Percentiles rank a stretch among this genome's conserved stretches.
phyloP scores from a whole-genome alignment of 225 moss, liverwort and hornwort genomes.

The Anthoceros angustus region DNA sequence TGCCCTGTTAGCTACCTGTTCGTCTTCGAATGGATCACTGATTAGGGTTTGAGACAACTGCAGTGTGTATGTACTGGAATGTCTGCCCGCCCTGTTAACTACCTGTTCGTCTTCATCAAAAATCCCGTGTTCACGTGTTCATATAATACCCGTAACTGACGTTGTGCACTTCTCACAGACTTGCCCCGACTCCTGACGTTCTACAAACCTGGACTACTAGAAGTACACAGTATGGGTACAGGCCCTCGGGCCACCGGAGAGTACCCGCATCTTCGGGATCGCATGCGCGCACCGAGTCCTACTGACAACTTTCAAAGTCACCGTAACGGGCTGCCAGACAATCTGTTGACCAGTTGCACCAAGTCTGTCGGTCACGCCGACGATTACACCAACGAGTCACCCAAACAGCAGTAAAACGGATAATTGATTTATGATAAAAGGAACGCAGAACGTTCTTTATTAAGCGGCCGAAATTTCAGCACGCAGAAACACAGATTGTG shows the following conservation, averaged over 20 bases:
- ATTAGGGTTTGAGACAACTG: too few relatives aligned
- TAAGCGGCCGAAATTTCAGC: too few relatives aligned
- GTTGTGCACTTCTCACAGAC: background rate
- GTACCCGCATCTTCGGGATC: background rate
- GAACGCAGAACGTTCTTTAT: too few relatives aligned
- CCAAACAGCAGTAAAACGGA: background rate
- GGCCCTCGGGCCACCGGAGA: background rate
- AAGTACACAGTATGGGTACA: background rate
- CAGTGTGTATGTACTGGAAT: too few relatives aligned
- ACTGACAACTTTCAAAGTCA: constrained; percentile 1
- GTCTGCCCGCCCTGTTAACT: too few relatives aligned
- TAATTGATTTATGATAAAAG: too few relatives aligned
- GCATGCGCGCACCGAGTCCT: background rate
- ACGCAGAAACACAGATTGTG: too few relatives aligned
- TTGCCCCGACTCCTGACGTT: constrained; percentile 2
- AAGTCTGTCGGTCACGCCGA: background rate
- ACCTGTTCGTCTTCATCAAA: background rate
- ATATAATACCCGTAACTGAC: background rate
- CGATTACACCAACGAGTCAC: background rate
- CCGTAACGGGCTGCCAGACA: constrained; percentile 5
- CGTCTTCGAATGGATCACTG: too few relatives aligned
- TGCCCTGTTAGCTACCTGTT: background rate
- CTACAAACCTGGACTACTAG: background rate
- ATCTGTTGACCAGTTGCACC: too few relatives aligned
- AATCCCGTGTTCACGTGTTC: background rate